Conservation (phyloP, 2,329 filamentous ascomycete genomes). For the Xylaria arbuscula region DNA sequence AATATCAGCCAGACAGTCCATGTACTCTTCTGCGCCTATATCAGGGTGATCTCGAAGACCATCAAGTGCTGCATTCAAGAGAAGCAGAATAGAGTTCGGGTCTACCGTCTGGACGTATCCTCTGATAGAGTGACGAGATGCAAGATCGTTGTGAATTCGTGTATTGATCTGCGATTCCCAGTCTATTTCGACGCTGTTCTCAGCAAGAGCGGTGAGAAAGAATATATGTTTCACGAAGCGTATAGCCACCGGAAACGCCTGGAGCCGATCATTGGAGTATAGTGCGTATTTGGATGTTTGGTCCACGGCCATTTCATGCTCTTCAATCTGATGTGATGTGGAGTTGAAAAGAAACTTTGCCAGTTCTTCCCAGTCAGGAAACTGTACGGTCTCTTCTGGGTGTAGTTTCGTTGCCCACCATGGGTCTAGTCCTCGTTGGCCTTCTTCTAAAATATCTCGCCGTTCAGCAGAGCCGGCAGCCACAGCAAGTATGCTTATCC, state of each 20-base stretch:
- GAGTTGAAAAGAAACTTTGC: slow-evolving; percentile 60
- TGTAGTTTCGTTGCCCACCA: slow-evolving; percentile 57
- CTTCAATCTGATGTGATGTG: slow-evolving; percentile 39
- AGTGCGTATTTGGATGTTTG: slow-evolving; percentile 52
- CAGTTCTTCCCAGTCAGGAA: slow-evolving; percentile 66
- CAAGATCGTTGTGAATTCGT: slow-evolving; percentile 75
- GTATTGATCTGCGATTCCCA: slow-evolving; percentile 86
- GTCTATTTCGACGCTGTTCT: slow-evolving; percentile 75
- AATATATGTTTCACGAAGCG: slow-evolving; percentile 71
- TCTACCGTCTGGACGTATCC: slow-evolving; percentile 61
- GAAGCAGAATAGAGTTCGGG: slow-evolving; percentile 53
- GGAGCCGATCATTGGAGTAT: slow-evolving; percentile 59
- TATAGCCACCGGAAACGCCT: slow-evolving; percentile 75
- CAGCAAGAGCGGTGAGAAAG: slow-evolving; percentile 60
- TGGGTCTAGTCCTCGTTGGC: slow-evolving; percentile 83
- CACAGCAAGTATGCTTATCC: slow-evolving; percentile 88
- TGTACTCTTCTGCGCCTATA: slow-evolving; percentile 50
- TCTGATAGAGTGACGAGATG: slow-evolving; percentile 69
- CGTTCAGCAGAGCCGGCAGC: slow-evolving; percentile 74
- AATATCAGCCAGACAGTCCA: slow-evolving; percentile 47
- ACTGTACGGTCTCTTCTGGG: slow-evolving; percentile 50
- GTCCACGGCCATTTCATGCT: slow-evolving; percentile 52
- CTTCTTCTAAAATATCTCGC: slow-evolving; percentile 89
- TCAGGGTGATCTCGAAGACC: slow-evolving; percentile 62
- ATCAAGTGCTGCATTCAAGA: slow-evolving; percentile 67